Evolutionary conservation across 164 flowering plant genomes (phyloP).

Genomic region (Vitis rupestris): DNA sequence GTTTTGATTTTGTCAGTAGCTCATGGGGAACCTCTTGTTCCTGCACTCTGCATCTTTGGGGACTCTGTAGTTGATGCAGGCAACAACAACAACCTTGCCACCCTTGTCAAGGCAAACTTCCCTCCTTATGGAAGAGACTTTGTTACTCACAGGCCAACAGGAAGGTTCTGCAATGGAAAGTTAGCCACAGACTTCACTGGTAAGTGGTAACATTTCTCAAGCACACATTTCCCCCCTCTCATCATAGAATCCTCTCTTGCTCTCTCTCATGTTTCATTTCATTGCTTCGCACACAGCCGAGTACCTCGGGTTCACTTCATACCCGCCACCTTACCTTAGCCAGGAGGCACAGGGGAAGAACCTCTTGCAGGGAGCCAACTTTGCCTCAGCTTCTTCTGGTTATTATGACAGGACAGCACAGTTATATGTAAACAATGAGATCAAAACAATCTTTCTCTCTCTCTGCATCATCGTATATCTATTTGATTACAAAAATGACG

Average conservation of each 20-base stretch:
- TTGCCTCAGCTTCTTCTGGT: slow-evolving; percentile 91
- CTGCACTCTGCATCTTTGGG: slow-evolving; percentile 79
- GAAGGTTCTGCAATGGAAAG: slow-evolving; percentile 95
- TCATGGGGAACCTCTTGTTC: slow-evolving; percentile 74
- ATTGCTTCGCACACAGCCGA: slow-evolving; percentile 54
- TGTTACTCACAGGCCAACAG: slow-evolving; percentile 60
- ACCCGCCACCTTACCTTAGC: slow-evolving; percentile 87
- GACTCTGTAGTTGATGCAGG: slow-evolving; percentile 89
- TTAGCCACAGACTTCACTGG: slow-evolving; percentile 89
- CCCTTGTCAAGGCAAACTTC: slow-evolving; percentile 76
- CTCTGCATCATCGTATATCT: not conserved
- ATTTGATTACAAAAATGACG: not conserved
- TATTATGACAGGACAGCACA: slow-evolving; percentile 64
- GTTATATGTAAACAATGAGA: slow-evolving; percentile 48
- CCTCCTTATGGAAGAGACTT: slow-evolving; percentile 94
- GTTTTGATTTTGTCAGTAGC: slow-evolving; percentile 19
- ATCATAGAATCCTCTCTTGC: not conserved
- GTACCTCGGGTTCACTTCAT: slow-evolving; percentile 72
- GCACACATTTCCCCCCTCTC: not conserved
- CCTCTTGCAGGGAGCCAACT: slow-evolving; percentile 74
- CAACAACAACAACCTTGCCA: slow-evolving; percentile 68
- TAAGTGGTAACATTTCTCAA: slow-evolving; percentile 46
- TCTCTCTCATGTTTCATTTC: not conserved
- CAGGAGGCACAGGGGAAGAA: slow-evolving; percentile 52
- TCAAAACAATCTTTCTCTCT: slow-evolving; percentile 1